Base-by-base conservation (phyloP, 306 rosid species). In the Casuarina equisetifolia region DNA sequence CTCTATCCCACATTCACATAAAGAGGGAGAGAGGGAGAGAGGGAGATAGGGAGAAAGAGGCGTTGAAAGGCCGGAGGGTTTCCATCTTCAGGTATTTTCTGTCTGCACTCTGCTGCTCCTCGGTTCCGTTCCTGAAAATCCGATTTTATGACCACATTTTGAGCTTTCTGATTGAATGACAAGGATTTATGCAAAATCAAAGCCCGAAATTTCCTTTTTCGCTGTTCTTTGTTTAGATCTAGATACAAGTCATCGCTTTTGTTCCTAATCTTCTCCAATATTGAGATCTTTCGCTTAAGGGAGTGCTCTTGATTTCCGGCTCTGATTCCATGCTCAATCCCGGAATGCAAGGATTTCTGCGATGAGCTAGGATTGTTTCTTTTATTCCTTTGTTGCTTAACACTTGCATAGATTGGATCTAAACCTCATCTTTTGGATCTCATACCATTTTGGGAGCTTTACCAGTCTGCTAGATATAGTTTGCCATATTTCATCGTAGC, bases 141-240 rank as follows among this genome's bases (percentile, higher is more conserved):
- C 19, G 19, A 52, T 17, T 1, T 50, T 63, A 2, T 2, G 9
- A 0, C 7, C 48, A 19, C 79, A 80, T 74, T 80, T 49, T 4
- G 48, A 20, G 9, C 7, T 5, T 20, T 74, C 9, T 44, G 59
- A 35, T 49, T 68, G 58, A 50, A 54, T 77, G 70, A 9, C 19
- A 46, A 67, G 38, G 17, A 2, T 4, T 6, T 36, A 1, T 54
- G 25, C 8, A 17, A 43, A 25, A 5, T 12, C 44, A 17, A 7
- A 35, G 71, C 42, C 50, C n/a, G 19, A 1, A 12, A 32, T 62
- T 38, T 49, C 10, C 72, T 50, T 44, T 64, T 48, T 25, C 49
- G 44, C 44, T 57, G 3, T 38, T 35, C 5, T 74, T 13, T 25
- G 16, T 17, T 12, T 69, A 53, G 86, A 78, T 78, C 80, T 74